Base-by-base conservation (phyloP, 2,329 filamentous ascomycete species). In the Xylariales sp. region DNA sequence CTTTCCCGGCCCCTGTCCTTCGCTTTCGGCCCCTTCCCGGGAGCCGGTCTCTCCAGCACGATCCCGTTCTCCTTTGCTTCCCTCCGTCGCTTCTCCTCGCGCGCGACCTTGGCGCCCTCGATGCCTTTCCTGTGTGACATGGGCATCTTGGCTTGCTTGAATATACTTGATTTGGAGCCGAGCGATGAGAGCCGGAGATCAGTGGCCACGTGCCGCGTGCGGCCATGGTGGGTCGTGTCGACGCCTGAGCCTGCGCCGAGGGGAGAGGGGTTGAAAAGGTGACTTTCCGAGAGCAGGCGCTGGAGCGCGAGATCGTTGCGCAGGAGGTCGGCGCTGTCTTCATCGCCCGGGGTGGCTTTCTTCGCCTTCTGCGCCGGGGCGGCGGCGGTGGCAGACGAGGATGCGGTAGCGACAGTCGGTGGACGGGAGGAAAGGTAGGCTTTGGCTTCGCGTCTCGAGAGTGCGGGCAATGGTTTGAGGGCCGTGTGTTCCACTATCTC, bases 291-390 rank as follows among this genome's bases (percentile, higher is more conserved):
- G 44, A 98, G 80, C 29, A 98, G 80, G 34, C 89, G 84, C 62
- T 96, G 91, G 11, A 98, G 80, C 28, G 88, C 90, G 40, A 95
- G 80, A 62, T 97, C 93, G 62, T 96, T 90, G 60, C 90, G 89
- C 14, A 97, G 74, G 47, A 95, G 85, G 9, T 76, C 76, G 48
- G 73, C 73, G 38, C 75, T 74, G 56, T 84, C 77, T 56, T 84
- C 78, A 45, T 73, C 64, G 49, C 60, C 64, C 25, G 53, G 53
- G 42, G 54, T 61, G 25, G 44, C 53, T 2, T 40, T 37, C 14
- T 43, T 38, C 9, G 53, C 43, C 43, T 58, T 50, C 12, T 57
- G 49, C 19, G 61, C n/a, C 21, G 54, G 42, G 31, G 59, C 35
- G 45, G 56, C 16, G 48, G 49, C 42, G 39, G 51, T 18, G 28